Conservation (phyloP, 1,284 basidiomycete genomes). For the Cutaneotrichosporon sp. region DNA sequence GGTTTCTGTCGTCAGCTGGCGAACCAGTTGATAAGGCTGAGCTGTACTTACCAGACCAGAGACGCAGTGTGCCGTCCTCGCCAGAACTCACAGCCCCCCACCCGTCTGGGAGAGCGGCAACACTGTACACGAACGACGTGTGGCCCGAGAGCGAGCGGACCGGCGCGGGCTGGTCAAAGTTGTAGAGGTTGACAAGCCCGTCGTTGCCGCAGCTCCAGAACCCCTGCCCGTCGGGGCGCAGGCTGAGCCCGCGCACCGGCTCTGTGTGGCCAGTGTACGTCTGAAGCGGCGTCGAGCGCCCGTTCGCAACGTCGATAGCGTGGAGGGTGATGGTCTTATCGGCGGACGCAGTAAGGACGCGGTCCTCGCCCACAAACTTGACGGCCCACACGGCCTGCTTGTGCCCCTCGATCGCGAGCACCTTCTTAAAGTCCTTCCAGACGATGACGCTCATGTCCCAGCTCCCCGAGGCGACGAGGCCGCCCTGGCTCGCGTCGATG, state of each 20-base stretch:
- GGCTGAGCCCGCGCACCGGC: conserved; percentile 80
- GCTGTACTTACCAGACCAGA: conserved; percentile 70
- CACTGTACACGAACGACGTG: conserved; percentile 93
- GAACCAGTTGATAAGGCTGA: not conserved
- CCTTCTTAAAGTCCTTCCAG: conserved; percentile 79
- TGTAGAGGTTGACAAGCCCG: conserved; percentile 89
- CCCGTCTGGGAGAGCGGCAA: conserved; percentile 75
- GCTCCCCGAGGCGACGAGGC: conserved; percentile 86
- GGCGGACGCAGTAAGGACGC: conserved; percentile 86
- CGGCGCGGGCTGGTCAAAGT: conserved; percentile 69
- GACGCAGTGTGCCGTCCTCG: conserved; percentile 90
- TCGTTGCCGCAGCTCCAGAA: conserved; percentile 97
- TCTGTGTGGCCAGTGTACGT: conserved; percentile 85
- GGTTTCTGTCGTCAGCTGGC: conserved; percentile 56
- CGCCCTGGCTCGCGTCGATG: conserved; percentile 68
- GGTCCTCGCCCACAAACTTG: conserved; percentile 73
- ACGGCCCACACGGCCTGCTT: conserved; percentile 95
- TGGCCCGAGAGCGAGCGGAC: conserved; percentile 83
- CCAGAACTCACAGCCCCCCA: conserved; percentile 82
- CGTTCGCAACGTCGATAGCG: conserved; percentile 60
- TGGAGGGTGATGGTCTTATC: conserved; percentile 93
- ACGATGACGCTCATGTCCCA: conserved; percentile 98
- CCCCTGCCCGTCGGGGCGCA: conserved; percentile 72
- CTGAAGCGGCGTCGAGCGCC: conserved; percentile 61
- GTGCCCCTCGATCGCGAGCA: conserved; percentile 80